phyloP scores from a whole-genome alignment of 306 rosid species.

The Adenanthera pavonina region DNA sequence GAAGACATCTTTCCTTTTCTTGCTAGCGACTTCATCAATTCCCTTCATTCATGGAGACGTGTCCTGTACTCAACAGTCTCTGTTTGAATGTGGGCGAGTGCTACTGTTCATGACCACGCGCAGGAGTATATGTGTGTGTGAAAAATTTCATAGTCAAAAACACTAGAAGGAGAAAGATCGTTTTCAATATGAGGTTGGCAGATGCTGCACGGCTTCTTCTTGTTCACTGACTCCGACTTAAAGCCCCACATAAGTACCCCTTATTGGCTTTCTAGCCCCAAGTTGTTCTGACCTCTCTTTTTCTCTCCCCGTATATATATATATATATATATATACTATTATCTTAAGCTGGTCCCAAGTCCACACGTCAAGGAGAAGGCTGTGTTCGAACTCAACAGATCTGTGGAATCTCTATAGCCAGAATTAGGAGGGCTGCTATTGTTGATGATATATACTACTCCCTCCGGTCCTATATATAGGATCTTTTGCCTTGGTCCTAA shows the following conservation, averaged over 20 bases:
- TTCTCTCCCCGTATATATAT: too few relatives aligned
- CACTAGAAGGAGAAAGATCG: slow-evolving; percentile 35
- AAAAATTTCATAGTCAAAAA: slow-evolving; percentile 45
- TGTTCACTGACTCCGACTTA: slow-evolving; percentile 42
- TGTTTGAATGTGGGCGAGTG: neutral
- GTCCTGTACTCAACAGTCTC: neutral
- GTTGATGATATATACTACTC: too few relatives aligned
- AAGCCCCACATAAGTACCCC: slow-evolving; percentile 16
- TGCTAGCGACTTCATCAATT: neutral
- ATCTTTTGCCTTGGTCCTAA: too few relatives aligned
- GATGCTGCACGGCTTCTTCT: slow-evolving; percentile 41
- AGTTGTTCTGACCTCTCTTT: neutral
- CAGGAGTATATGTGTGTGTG: slow-evolving; percentile 9
- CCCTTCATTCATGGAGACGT: slow-evolving; percentile 2
- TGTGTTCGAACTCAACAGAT: too few relatives aligned
- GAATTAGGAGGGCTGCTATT: too few relatives aligned
- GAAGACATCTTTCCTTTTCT: slow-evolving; percentile 11
- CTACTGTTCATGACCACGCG: slow-evolving; percentile 49
- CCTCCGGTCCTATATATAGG: too few relatives aligned
- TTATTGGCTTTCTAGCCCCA: slow-evolving; percentile 7
- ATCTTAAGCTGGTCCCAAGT: too few relatives aligned
- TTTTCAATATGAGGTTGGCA: slow-evolving; percentile 46
- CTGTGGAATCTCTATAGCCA: too few relatives aligned
- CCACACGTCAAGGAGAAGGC: too few relatives aligned
- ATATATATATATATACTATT: too few relatives aligned